Evolutionary conservation across 2,329 filamentous ascomycete genomes (phyloP).

Genomic region (Epichloe typhina): DNA sequence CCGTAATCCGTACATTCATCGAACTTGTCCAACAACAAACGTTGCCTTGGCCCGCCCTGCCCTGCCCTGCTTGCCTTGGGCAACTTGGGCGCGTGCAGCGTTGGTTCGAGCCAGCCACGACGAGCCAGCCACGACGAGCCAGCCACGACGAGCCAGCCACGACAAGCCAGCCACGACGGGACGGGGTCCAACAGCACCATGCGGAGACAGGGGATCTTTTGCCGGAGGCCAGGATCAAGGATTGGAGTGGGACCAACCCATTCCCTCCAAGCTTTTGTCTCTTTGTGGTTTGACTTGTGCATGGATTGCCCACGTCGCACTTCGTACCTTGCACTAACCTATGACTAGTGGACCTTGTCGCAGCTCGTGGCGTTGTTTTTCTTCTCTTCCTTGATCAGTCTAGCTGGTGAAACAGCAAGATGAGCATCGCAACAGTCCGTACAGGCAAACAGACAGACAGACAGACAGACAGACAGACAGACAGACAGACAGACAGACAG

Average conservation of each 20-base stretch:
- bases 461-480: not conserved
- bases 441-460: not conserved
- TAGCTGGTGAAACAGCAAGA: not conserved
- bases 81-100: not conserved
- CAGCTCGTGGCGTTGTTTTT: not conserved
- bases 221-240: conserved; percentile 1
- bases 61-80: not conserved
- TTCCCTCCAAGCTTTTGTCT: not conserved
- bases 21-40: not conserved
- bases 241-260: not conserved
- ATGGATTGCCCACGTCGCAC: not conserved
- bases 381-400: not conserved
- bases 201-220: not conserved
- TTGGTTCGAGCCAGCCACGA: conserved; percentile 4
- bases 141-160: conserved; percentile 1
- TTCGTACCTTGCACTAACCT: no score
- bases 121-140: no score
- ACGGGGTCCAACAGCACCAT: not conserved
- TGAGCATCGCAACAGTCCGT: not conserved
- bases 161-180: not conserved
- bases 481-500: no score
- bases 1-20: not conserved
- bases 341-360: no score
- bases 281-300: not conserved
- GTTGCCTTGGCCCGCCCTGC: not conserved